Evolutionary conservation across 495 filamentous ascomycete genomes (phyloP), one percentile per base, ranked within the genome.

Genomic region (Penicillium ucsense): DNA sequence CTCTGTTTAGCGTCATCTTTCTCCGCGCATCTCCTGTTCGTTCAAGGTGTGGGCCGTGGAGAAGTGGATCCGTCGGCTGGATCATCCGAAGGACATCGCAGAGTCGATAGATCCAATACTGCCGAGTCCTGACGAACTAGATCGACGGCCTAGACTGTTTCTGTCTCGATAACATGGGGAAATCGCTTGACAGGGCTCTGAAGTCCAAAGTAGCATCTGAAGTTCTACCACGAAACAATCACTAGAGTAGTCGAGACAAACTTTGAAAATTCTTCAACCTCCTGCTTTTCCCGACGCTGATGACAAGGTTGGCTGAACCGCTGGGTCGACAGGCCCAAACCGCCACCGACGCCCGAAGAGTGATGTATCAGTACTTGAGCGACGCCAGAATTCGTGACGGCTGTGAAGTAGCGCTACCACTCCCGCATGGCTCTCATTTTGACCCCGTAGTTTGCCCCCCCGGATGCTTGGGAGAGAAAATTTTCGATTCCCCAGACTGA

Each of bases 391-490:
- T 38, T 42, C 34, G 34, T 10, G 9, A 9, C 4, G 5, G 32
- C 30, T 41, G 11, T 36, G 7, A 47, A 11, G 59, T 61, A 56
- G 41, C 29, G 9, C 46, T 56, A 61, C 59, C 59, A 48, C 52
- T 41, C 52, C 50, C 11, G 12, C 7, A 8, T 31, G 38, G 35
- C 7, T 34, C 11, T 49, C 38, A 20, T 20, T 20, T 20, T 2
- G 2, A 20, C 55, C 54, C 54, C 54, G 53, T 47, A 41, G 48
- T 52, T 56, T 52, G 52, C 52, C 52, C 55, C 55, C 48, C 46
- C 20, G 9, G 40, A 40, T 33, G 39, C 31, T 11, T 30, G 12
- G 20, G 32, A 8, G 37, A 52, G 47, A 52, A 58, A 61, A 52
- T 48, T 41, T 45, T 40, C 33, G 44, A 50, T 45, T 41, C 41